Evolutionary conservation across 345 rosid genomes (phyloP).

Genomic region (Orychophragmus violaceus): DNA sequence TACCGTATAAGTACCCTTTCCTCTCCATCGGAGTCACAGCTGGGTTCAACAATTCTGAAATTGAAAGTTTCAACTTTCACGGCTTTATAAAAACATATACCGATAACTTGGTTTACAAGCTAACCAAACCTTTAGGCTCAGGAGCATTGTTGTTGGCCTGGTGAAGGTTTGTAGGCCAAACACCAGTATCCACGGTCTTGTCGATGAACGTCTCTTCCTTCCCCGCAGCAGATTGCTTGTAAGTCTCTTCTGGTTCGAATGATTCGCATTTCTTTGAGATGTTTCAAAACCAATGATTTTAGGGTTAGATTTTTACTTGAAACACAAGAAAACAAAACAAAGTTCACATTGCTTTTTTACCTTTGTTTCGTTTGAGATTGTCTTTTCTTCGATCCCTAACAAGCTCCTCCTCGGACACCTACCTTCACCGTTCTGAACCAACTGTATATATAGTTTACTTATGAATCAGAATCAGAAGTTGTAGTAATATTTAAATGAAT

Average conservation of each 20-base stretch:
- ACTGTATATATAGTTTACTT: constrained; percentile 30
- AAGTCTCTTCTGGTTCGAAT: constrained; percentile 12
- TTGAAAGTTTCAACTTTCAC: background rate
- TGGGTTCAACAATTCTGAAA: constrained; percentile 7
- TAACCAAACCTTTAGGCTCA: constrained; percentile 18
- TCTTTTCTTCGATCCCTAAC: constrained; percentile 52
- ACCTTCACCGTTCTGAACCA: constrained; percentile 65
- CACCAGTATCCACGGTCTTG: constrained; percentile 37
- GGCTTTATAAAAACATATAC: background rate
- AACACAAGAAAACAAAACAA: too few species aligned
- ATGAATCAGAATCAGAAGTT: background rate
- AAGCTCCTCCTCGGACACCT: constrained; percentile 41
- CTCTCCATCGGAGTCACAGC: constrained; percentile 11
- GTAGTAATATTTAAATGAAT: background rate
- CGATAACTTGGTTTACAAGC: background rate
- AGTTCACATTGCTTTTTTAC: constrained; percentile 25
- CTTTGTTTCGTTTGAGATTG: constrained; percentile 28
- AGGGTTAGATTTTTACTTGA: background rate
- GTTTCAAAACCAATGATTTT: background rate
- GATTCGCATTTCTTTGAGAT: constrained; percentile 18
- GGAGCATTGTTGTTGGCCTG: background rate
- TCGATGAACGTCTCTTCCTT: constrained; percentile 32
- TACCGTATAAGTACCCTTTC: constrained; percentile 29
- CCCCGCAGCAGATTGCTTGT: constrained; percentile 15
- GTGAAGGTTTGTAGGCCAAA: constrained; percentile 29